phyloP scores from a whole-genome alignment of 2,329 filamentous ascomycete genomes.

The Diaporthe vexans region DNA sequence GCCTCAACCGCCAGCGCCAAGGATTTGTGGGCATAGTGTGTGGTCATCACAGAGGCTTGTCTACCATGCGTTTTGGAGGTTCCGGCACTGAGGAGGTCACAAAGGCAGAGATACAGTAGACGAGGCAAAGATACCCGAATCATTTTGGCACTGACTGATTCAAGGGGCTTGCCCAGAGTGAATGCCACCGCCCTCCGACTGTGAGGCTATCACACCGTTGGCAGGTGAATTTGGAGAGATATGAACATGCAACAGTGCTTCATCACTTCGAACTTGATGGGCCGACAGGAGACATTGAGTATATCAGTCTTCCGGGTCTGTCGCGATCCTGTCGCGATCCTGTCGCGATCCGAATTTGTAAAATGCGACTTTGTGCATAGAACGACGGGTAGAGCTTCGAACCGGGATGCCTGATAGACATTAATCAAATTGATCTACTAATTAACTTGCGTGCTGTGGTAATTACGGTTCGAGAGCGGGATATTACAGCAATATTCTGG shows the following conservation, averaged over 20 bases:
- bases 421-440: too few relatives aligned
- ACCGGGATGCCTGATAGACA: too few relatives aligned
- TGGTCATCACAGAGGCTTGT: not conserved
- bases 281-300: not conserved
- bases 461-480: too few relatives aligned
- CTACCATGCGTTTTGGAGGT: not conserved
- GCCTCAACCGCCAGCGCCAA: too few relatives aligned
- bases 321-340: too few relatives aligned
- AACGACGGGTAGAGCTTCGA: not conserved
- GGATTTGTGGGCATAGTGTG: not conserved
- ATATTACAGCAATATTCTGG: too few relatives aligned
- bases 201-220: not conserved
- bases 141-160: not conserved
- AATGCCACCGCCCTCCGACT: not conserved
- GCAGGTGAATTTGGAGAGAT: not conserved
- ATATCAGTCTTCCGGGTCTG: not conserved
- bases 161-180: too few relatives aligned
- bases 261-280: not conserved
- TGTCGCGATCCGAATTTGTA: not conserved
- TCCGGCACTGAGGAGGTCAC: not conserved
- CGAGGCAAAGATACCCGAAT: conserved; percentile 11
- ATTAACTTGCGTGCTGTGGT: too few relatives aligned
- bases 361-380: not conserved
- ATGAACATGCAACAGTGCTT: not conserved
- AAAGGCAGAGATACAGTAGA: not conserved